Evolutionary conservation across 805 yeast genomes (phyloP).

Genomic region (Cyberlindnera euphorbiae): DNA sequence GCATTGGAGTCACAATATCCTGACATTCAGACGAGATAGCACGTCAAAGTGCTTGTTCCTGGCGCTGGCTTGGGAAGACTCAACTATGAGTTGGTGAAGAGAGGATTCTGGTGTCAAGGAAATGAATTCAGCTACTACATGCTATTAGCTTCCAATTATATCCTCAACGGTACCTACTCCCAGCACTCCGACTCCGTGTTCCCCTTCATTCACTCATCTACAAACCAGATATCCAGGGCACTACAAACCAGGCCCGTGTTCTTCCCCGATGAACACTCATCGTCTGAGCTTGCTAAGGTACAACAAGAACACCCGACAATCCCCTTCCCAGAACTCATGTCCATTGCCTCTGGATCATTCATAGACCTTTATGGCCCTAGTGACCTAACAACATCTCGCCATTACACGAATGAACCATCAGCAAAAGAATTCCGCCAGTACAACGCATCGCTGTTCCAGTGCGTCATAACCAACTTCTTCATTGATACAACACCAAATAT

Average conservation of each 20-base stretch:
- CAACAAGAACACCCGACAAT: conserved; percentile 33
- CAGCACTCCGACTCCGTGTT: conserved; percentile 38
- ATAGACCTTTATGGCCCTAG: conserved; percentile 59
- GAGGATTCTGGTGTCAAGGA: conserved; percentile 62
- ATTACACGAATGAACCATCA: conserved; percentile 26
- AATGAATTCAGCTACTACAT: conserved; percentile 64
- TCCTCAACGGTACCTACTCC: conserved; percentile 43
- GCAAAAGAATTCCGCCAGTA: conserved; percentile 39
- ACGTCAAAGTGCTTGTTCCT: conserved; percentile 47
- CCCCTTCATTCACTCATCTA: conserved; percentile 52
- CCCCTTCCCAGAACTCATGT: conserved; percentile 49
- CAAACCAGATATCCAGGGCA: conserved; percentile 40
- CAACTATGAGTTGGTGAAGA: conserved; percentile 47
- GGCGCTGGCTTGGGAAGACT: conserved; percentile 64
- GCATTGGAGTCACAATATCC: conserved; percentile 34
- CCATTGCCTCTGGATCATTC: conserved; percentile 72
- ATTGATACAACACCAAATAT: conserved; percentile 60
- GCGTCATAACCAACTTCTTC: conserved; percentile 53
- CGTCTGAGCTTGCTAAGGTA: conserved; percentile 30
- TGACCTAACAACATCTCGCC: conserved; percentile 13
- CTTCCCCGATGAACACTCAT: conserved; percentile 50
- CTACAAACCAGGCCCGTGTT: conserved; percentile 45
- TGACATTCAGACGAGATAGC: conserved; percentile 30
- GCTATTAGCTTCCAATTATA: conserved; percentile 50
- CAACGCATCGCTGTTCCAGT: conserved; percentile 38